Base-by-base conservation (phyloP, 768 basidiomycete genomes). In the Mycena pura region DNA sequence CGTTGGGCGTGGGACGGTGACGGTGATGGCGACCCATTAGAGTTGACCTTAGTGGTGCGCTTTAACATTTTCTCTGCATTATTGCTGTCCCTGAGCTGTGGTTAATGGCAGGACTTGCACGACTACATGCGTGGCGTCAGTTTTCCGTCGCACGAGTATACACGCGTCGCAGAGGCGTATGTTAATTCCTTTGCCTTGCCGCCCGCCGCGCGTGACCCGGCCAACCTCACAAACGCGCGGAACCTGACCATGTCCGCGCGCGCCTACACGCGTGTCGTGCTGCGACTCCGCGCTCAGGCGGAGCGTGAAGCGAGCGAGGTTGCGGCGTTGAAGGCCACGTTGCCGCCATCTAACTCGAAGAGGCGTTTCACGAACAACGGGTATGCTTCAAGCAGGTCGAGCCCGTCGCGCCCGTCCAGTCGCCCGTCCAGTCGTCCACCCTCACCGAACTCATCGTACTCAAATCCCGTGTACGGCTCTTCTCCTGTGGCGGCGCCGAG, bases 81-180 rank as follows among this genome's bases (percentile, higher is more conserved):
- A 28, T n/a, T 39, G 39, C 17, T n/a, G 22, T 41, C 17, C 31
- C 40, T 29, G 24, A 34, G 6, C 10, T 54, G 38, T 10, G 48
- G 24, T 44, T 27, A 24, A 27, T 25, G 27, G 47, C 66, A 93
- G 90, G 92, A 95, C 73, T 79, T 95, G 38, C 84, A 84, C 68
- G 84, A 89, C 50, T 95, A 93, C 67, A 87, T 93, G 84, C 83
- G 86, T 44, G 91, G 91, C 3, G 88, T 93, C 5, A 87, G 86
- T 6, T 84, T 90, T 24, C 92, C 93, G 7, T 81, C 82, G 4
- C 88, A 93, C 63, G 85, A 90, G 62, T 93, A 90, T 64, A 81
- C 86, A 0, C 82, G 84, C 5, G 79, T 86, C 31, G 84, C 92
- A 2, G 78, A 77, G 6, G 72, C 81, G 25, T 86, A 87, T 64